phyloP scores from a whole-genome alignment of 2,329 filamentous ascomycete species.

The Emergomyces orientalis region DNA sequence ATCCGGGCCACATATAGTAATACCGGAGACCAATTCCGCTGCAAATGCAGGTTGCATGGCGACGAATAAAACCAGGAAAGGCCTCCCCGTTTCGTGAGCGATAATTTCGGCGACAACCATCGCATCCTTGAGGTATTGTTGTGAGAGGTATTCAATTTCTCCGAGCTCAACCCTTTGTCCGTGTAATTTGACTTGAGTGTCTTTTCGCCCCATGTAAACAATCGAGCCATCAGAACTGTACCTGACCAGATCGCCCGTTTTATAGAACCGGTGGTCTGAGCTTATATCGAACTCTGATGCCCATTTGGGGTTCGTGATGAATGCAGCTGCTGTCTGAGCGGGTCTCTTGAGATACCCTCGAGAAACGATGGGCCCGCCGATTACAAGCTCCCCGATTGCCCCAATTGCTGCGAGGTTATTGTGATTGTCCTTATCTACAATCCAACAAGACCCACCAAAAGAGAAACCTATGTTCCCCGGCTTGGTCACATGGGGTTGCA shows the following conservation, averaged over 20 bases:
- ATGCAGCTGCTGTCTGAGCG: constrained; percentile 15
- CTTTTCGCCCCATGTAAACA: constrained; percentile 21
- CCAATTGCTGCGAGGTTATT: constrained; percentile 26
- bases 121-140: constrained; percentile 11
- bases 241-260: constrained; percentile 21
- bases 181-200: constrained; percentile 57
- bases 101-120: constrained; percentile 14
- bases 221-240: constrained; percentile 19
- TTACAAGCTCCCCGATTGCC: constrained; percentile 31
- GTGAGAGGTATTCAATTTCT: constrained; percentile 22
- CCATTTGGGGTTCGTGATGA: constrained; percentile 20
- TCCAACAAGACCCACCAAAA: constrained; percentile 16
- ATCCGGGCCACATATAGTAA: constrained; percentile 7
- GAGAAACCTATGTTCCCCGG: constrained; percentile 14
- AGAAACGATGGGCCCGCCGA: constrained; percentile 33
- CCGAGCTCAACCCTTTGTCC: constrained; percentile 27
- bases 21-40: not conserved
- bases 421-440: constrained; percentile 18
- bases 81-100: not conserved
- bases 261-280: constrained; percentile 16
- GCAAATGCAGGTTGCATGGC: not conserved
- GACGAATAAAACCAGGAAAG: not conserved
- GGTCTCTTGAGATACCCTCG: constrained; percentile 27
- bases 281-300: not conserved
- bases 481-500: not conserved